Base-by-base conservation (phyloP, 2,329 filamentous ascomycete genomes). In the Pseudogymnoascus sp. region DNA sequence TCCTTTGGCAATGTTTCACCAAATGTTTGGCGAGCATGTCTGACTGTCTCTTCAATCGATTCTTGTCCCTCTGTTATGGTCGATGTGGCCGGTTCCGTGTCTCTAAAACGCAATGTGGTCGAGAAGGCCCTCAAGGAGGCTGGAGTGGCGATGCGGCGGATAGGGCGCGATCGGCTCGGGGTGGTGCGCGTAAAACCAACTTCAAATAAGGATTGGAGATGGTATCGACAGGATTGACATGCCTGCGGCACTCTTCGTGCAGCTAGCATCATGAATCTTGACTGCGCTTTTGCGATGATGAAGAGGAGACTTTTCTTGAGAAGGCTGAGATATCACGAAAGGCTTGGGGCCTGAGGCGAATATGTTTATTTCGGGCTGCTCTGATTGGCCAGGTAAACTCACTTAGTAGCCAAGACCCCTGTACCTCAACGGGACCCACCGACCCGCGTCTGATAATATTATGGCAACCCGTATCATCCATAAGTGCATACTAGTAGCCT, bases 1-100 rank as follows among this genome's bases (percentile, higher is more conserved):
- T 80, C 84, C 30, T 83, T 81, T 0, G 92, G 92, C 21, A 96
- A 73, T 0, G 80, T 85, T 67, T 94, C 85, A 63, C 90, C 86
- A 71, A 90, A 95, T 7, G 82, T 79, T 64, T 89, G 85, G 67
- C 87, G 83, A 34, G 89, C 86, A 65, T 83, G 78, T 60, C 88
- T 82, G 30, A 90, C 90, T 6, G 86, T 74, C 9, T 77, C 75
- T 69, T 90, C 87, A 60, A 82, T 75, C 4, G 81, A 76, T 56
- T 62, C 64, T 5, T 63, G 52, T 4, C 52, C 52, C 35, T 57
- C 30, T 23, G 55, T 8, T 23, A 60, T 30, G 15, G 35, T 33
- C 13, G 33, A 21, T 8, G 12, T 21, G 7, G 9, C 8, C 18
- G 19, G 12, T 48, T 35, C 37, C 21, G 60, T 4, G 19, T 34